Conservation (phyloP, 2,329 filamentous ascomycete genomes). For the Pseudogymnoascus sp. region DNA sequence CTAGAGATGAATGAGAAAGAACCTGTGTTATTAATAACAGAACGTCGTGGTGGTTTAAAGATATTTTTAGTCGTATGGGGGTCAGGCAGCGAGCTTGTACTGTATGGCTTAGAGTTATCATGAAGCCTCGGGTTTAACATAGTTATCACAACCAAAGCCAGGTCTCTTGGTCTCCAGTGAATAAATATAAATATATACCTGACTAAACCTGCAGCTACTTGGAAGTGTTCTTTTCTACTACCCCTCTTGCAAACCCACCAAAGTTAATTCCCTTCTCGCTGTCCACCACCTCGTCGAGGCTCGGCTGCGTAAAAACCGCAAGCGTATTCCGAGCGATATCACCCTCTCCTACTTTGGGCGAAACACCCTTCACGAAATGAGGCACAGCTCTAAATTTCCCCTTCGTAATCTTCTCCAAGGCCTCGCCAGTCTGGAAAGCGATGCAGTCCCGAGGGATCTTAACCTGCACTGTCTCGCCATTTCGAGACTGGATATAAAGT, state of each 20-base stretch:
- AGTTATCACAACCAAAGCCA: not conserved
- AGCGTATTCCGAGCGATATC: slow-evolving; percentile 75
- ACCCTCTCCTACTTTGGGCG: slow-evolving; percentile 42
- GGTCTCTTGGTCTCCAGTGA: not conserved
- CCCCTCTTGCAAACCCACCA: slow-evolving; percentile 58
- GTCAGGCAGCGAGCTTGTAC: not conserved
- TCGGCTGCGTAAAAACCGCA: slow-evolving; percentile 95
- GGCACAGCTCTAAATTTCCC: slow-evolving; percentile 90
- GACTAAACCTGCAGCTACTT: slow-evolving; percentile 16
- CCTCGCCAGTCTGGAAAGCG: slow-evolving; percentile 92
- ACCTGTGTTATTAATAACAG: not conserved
- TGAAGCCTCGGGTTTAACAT: not conserved
- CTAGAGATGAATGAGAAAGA: not conserved
- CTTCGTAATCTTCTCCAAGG: slow-evolving; percentile 81
- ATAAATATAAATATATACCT: not conserved
- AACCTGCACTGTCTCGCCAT: slow-evolving; percentile 78
- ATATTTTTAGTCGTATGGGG: not conserved
- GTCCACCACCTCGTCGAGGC: slow-evolving; percentile 73
- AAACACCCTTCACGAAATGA: slow-evolving; percentile 81
- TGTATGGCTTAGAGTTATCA: not conserved
- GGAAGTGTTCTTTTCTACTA: slow-evolving; percentile 30
- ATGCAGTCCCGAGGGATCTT: slow-evolving; percentile 85
- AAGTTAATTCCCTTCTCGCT: slow-evolving; percentile 59
- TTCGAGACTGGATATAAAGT: slow-evolving; percentile 86
- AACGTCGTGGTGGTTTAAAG: not conserved